phyloP scores from a whole-genome alignment of 192 early-diverging fungal genomes.

The Coemansia sp. region DNA sequence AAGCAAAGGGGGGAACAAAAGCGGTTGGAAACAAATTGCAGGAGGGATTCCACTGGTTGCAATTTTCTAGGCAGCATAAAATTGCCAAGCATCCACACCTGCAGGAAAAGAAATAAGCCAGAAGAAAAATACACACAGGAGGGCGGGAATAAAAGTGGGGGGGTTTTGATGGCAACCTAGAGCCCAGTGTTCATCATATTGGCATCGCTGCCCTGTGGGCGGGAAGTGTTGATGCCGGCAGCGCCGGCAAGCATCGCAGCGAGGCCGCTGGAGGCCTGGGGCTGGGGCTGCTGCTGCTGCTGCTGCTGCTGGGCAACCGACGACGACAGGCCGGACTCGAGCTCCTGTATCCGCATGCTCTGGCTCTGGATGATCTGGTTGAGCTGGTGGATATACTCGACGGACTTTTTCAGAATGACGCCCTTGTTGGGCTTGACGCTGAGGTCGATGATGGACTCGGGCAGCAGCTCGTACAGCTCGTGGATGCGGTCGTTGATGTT shows the following conservation, averaged over 20 bases:
- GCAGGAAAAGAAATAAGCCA: too few relatives aligned
- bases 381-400: slow-evolving; percentile 88
- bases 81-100: too few relatives aligned
- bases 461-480: slow-evolving; percentile 82
- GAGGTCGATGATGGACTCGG: slow-evolving; percentile 69
- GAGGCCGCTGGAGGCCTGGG: slow-evolving; percentile 40
- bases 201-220: slow-evolving; percentile 17
- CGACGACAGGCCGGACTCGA: slow-evolving; percentile 61
- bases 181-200: slow-evolving; percentile 44
- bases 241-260: slow-evolving; percentile 51
- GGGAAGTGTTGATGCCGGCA: slow-evolving; percentile 24
- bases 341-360: slow-evolving; percentile 64
- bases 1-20: too few relatives aligned
- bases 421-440: slow-evolving; percentile 96
- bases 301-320: slow-evolving; percentile 18
- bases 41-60: too few relatives aligned
- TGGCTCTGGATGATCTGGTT: slow-evolving; percentile 65
- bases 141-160: neutral
- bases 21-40: too few relatives aligned
- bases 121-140: slow-evolving; percentile 2
- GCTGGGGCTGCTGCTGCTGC: slow-evolving; percentile 13
- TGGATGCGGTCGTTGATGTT: slow-evolving; percentile 99
- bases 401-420: slow-evolving; percentile 86
- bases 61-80: too few relatives aligned
- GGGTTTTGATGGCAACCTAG: slow-evolving; percentile 2